Base-by-base conservation (phyloP, 2,329 filamentous ascomycete species). In the Daldinia sp. region DNA sequence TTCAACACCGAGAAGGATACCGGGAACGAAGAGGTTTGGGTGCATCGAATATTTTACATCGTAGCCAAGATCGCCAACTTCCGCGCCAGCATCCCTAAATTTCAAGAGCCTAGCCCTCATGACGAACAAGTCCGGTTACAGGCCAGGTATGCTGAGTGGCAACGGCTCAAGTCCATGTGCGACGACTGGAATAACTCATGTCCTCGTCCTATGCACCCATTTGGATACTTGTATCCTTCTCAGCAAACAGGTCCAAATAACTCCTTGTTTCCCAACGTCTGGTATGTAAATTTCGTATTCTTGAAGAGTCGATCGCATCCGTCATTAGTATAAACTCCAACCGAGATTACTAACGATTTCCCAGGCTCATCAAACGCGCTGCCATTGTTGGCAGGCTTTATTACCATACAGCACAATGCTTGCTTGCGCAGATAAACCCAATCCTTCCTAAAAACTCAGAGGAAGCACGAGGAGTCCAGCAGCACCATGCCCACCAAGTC, bases 11-110 rank as follows among this genome's bases (percentile, higher is more conserved):
- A 66, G 43, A 72, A 63, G 62, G 70, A 71, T 5, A 66, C 65
- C 23, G 90, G 89, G 9, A 82, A 86, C 34, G 93, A 97, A 75
- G 92, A 96, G 72, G 74, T 90, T 8, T 97, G 94, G 93, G 91
- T 93, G 15, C 90, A 96, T 73, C 87, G 92, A 25, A 96, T 97
- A 66, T 82, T 97, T 35, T 97, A 94, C 77, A 90, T 97, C 67
- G 85, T 96, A 49, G 93, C 91, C 48, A 96, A 94, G 74, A 87
- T 96, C 49, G 87, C 90, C 68, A 95, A 96, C 77, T 96, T 96
- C 75, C 87, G 92, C 35, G 90, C 91, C 11, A 87, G 85, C 13
- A 86, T 88, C 25, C 85, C 88, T 1, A 82, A 84, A 15, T 86
- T 86, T 61, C 83, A 87, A 59, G 84, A 88, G 41, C 75, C 82